Conservation (phyloP, 2,329 filamentous ascomycete genomes). For the Sphaerulina vaccinii region DNA sequence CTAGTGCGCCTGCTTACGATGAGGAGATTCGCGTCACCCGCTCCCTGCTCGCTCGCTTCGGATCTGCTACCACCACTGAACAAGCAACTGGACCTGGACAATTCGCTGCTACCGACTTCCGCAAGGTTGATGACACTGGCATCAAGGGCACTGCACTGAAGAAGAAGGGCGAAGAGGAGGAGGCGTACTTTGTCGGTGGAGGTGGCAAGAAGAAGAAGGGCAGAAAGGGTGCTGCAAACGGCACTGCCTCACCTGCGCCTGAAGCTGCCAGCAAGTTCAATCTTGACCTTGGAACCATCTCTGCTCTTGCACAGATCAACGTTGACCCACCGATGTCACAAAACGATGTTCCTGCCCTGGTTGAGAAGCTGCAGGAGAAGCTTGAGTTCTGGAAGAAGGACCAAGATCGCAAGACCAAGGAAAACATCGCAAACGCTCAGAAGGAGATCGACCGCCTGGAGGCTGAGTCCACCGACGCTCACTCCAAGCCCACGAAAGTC, state of each 20-base stretch:
- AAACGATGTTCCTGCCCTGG: slow-evolving; percentile 71
- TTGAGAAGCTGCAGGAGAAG: slow-evolving; percentile 92
- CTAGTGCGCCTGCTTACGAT: slow-evolving; percentile 81
- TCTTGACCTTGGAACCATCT: slow-evolving; percentile 85
- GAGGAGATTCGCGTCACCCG: slow-evolving; percentile 90
- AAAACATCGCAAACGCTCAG: slow-evolving; percentile 93
- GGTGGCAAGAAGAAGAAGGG: slow-evolving; percentile 84
- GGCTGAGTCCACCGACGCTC: slow-evolving; percentile 58
- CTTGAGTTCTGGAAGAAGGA: slow-evolving; percentile 86
- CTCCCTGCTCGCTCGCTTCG: slow-evolving; percentile 85
- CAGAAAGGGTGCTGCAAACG: slow-evolving; percentile 70
- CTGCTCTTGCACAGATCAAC: slow-evolving; percentile 80
- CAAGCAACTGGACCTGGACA: slow-evolving; percentile 63
- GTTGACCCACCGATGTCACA: slow-evolving; percentile 86
- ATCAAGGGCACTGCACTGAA: slow-evolving; percentile 82
- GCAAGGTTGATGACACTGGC: slow-evolving; percentile 79
- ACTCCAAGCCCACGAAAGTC: slow-evolving; percentile 44
- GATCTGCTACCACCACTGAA: slow-evolving; percentile 63
- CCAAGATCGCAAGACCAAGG: slow-evolving; percentile 84
- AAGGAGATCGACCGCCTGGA: slow-evolving; percentile 87
- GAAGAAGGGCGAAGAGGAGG: slow-evolving; percentile 77
- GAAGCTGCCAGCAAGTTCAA: slow-evolving; percentile 64
- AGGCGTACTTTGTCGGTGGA: slow-evolving; percentile 74
- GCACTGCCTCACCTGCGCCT: slow-evolving; percentile 51
- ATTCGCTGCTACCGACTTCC: slow-evolving; percentile 74